Evolutionary conservation across 2,329 filamentous ascomycete genomes (phyloP).

Genomic region (Chaetomiaceae sp.): DNA sequence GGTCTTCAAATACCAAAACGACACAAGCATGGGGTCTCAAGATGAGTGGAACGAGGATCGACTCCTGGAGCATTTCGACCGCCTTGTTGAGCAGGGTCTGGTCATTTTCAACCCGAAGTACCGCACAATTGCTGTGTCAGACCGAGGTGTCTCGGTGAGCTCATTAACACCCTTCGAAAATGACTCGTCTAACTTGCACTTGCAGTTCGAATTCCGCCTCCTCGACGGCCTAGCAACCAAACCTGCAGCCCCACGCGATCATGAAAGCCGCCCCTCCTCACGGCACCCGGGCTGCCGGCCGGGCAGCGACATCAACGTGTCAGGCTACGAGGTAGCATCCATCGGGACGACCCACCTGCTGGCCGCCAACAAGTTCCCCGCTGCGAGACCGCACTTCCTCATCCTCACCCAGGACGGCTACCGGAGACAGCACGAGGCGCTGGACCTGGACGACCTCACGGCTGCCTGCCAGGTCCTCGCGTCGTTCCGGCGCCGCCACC

Average conservation of each 20-base stretch:
- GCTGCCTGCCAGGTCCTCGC: slow-evolving; percentile 26
- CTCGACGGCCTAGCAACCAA: slow-evolving; percentile 14
- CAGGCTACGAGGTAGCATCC: slow-evolving; percentile 35
- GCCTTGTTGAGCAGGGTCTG: slow-evolving; percentile 17
- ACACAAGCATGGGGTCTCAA: not conserved
- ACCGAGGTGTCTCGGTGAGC: slow-evolving; percentile 20
- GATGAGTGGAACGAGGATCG: slow-evolving; percentile 8
- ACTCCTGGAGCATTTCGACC: slow-evolving; percentile 23
- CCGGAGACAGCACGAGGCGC: slow-evolving; percentile 37
- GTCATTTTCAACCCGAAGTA: slow-evolving; percentile 22
- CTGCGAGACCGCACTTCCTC: slow-evolving; percentile 41
- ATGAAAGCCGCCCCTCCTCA: not conserved
- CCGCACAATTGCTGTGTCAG: not conserved
- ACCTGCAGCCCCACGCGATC: slow-evolving; percentile 11
- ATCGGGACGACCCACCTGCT: slow-evolving; percentile 39
- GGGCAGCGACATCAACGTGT: slow-evolving; percentile 38
- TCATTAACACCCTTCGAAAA: no score
- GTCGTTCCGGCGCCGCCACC: slow-evolving; percentile 26
- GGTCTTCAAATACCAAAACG: not conserved
- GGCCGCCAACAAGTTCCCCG: slow-evolving; percentile 43
- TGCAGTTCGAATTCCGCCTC: slow-evolving; percentile 18
- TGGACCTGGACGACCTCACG: slow-evolving; percentile 32
- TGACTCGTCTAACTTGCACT: slow-evolving; percentile 8
- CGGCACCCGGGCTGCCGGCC: slow-evolving; percentile 18
- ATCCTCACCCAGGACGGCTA: slow-evolving; percentile 42